phyloP scores from a whole-genome alignment of 2,329 filamentous ascomycete species.

The Alternaria atra region DNA sequence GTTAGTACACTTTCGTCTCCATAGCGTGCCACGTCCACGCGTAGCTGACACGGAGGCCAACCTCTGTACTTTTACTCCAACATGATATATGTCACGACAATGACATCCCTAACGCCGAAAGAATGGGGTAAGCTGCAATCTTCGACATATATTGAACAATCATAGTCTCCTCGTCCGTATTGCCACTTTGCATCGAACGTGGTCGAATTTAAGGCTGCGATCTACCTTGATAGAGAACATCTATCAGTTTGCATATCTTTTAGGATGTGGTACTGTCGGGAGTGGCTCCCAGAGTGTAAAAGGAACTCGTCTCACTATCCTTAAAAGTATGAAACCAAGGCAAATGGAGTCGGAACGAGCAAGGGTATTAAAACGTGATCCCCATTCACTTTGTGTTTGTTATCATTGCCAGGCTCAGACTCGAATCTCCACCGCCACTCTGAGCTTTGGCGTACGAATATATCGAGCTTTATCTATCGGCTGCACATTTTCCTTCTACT shows the following conservation, averaged over 20 bases:
- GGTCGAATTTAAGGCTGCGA: too few relatives aligned
- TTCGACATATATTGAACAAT: neutral
- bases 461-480: accelerated
- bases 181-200: neutral
- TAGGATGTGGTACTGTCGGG: too few relatives aligned
- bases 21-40: neutral
- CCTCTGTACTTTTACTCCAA: neutral
- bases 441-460: too few relatives aligned
- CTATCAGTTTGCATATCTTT: too few relatives aligned
- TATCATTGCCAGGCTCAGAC: neutral
- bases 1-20: neutral
- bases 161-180: neutral
- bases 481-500: too few relatives aligned
- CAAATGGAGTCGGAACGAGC: neutral
- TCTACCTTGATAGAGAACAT: too few relatives aligned
- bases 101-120: too few relatives aligned
- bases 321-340: neutral
- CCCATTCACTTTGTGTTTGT: neutral
- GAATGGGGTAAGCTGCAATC: neutral
- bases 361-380: neutral
- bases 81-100: neutral
- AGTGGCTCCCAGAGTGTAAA: too few relatives aligned
- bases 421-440: neutral
- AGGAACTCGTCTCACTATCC: neutral
- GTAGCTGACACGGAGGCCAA: neutral